Evolutionary conservation across 139 green algal genomes (phyloP), one percentile per base, ranked within the genome.

Genomic region (Astrephomene gubernaculifera): DNA sequence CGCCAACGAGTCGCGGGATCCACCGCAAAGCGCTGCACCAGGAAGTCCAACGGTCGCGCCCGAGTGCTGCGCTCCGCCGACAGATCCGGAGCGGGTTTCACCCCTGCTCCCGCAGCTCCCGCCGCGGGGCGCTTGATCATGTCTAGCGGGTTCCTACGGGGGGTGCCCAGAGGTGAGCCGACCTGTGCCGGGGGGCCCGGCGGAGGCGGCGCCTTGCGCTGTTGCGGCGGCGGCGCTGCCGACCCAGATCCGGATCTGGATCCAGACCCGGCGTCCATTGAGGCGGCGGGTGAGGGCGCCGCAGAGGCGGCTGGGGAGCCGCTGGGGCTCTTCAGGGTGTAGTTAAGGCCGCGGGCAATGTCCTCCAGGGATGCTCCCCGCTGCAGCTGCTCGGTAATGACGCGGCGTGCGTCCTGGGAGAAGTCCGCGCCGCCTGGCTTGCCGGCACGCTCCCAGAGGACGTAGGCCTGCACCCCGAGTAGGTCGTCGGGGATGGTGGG

Each of bases 361-460:
- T 82, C 71, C 73, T 89, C 73, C 25, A 96, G 45, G 9, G 39
- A 87, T 44, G 85, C 82, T 31, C 94, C 93, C 24, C 8, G 31
- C 19, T 71, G 60, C 71, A 97, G 71, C 83, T 92, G 87, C 21
- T 87, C 76, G 71, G 94, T 86, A 68, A 97, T 92, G 54, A 81
- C 61, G 25, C 85, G 52, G 36, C 71, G 60, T 0, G 87, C 87
- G 38, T 88, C 76, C 5, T 12, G 45, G 7, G 64, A 61, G 63
- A 91, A 89, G 89, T 97, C 94, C 2, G 94, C 94, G 36, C 94
- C 94, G n/a, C 97, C 90, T 10, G 94, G 96, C 79, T 93, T 94
- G 45, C 96, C 96, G 6, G 90, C 90, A 67, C 92, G 45, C 86
- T 97, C 95, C 96, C 96, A 98, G 88, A 98, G 87, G 6, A 96